These are phyloP conservation scores for Blastobotrys proliferans DNA, from an alignment of 1,139 yeast genomes.

Conservation along the genomic window DNA sequence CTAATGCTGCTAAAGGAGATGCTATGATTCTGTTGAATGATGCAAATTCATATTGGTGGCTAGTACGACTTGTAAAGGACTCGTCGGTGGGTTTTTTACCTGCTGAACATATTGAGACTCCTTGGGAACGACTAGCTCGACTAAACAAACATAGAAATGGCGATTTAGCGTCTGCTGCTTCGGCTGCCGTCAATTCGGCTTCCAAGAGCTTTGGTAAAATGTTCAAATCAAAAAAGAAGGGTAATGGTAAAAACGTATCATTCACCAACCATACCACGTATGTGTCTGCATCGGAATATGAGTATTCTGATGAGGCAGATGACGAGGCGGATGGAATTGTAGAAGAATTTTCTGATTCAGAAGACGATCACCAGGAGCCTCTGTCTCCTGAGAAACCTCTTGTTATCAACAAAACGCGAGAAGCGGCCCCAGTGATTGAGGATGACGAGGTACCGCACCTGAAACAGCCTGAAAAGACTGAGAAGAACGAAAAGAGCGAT, in stretches of 20 bases:
- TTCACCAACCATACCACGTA: slow-evolving; percentile 25
- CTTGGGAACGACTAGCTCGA: slow-evolving; percentile 85
- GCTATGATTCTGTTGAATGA: slow-evolving; percentile 80
- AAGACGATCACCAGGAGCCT: slow-evolving; percentile 17
- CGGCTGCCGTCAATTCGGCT: slow-evolving; percentile 6
- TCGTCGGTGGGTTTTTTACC: slow-evolving; percentile 80
- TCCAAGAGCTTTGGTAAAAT: slow-evolving; percentile 19
- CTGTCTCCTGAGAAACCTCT: slow-evolving; percentile 2
- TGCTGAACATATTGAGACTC: slow-evolving; percentile 91
- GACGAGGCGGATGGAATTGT: slow-evolving; percentile 25
- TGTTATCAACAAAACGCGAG: slow-evolving; percentile 15
- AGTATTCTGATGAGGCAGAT: slow-evolving; percentile 25
- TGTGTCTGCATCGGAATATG: slow-evolving; percentile 33
- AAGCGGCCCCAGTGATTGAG: slow-evolving; percentile 6
- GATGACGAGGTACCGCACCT: background rate
- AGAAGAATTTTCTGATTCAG: no score
- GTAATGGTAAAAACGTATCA: slow-evolving; percentile 21
- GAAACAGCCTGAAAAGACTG: background rate
- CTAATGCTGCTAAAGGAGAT: slow-evolving; percentile 74
- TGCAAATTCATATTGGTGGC: slow-evolving; percentile 96
- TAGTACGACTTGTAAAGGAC: slow-evolving; percentile 67
- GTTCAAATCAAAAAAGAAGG: slow-evolving; percentile 21
- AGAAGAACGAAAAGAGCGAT: background rate
- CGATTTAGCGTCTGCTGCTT: slow-evolving; percentile 39
- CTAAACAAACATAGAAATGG: slow-evolving; percentile 91